Conservation (phyloP, 2,329 filamentous ascomycete genomes). For the Fusarium scirpi region DNA sequence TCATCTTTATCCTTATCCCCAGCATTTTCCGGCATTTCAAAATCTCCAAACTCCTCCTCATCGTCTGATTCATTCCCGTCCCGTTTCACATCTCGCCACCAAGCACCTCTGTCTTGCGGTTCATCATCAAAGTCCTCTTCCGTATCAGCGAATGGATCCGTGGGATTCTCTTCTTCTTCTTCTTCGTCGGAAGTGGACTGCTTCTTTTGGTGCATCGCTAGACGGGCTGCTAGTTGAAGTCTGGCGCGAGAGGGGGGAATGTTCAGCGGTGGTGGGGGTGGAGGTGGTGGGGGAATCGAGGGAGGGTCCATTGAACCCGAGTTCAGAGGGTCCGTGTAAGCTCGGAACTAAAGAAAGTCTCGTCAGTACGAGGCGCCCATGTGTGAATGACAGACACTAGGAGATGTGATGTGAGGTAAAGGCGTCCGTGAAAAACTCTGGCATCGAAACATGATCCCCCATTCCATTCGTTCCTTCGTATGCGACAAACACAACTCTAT, state of each 20-base stretch:
- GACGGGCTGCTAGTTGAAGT: conserved; percentile 87
- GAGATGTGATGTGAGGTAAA: conserved; percentile 42
- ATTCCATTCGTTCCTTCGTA: conserved; percentile 36
- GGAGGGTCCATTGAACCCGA: conserved; percentile 65
- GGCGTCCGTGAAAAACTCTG: conserved; percentile 46
- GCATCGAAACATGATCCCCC: conserved; percentile 44
- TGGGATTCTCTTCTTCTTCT: conserved; percentile 49
- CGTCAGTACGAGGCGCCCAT: conserved; percentile 38
- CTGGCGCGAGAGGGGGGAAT: conserved; percentile 88
- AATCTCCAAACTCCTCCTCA: conserved; percentile 75
- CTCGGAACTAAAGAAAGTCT: conserved; percentile 63
- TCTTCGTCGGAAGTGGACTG: conserved; percentile 58
- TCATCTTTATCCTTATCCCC: conserved; percentile 52
- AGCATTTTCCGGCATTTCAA: conserved; percentile 71
- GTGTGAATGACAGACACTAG: conserved; percentile 40
- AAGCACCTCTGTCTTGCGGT: conserved; percentile 56
- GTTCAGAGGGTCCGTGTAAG: conserved; percentile 68
- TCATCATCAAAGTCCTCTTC: conserved; percentile 66
- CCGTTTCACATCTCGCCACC: conserved; percentile 62
- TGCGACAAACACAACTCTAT: conserved; percentile 39
- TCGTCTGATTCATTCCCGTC: conserved; percentile 63
- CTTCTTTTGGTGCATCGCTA: conserved; percentile 80
- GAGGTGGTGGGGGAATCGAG: conserved; percentile 69
- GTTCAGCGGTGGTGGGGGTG: conserved; percentile 82
- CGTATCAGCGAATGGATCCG: conserved; percentile 62